Percentiles rank a stretch among this genome's conserved stretches.
These are phyloP conservation scores for Penicillium nordicum DNA, from an alignment of 2,329 filamentous ascomycete species.

Conservation along the genomic window DNA sequence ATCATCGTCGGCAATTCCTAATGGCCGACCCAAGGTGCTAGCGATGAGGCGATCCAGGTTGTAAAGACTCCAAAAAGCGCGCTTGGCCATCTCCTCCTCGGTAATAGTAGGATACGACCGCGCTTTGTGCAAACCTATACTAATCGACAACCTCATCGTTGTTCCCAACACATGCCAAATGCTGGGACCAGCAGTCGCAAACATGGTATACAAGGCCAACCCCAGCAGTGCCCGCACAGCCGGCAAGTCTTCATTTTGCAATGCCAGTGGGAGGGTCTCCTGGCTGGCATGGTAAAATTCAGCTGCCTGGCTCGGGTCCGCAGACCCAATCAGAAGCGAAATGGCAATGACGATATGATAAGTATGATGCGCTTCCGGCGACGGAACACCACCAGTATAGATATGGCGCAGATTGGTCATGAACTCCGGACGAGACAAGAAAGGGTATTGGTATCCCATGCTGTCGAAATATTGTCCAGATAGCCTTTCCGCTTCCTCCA, in stretches of 20 bases:
- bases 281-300: conserved; percentile 38
- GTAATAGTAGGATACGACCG: conserved; percentile 26
- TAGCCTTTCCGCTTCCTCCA: conserved; percentile 36
- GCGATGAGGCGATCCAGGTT: conserved; percentile 44
- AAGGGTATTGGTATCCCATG: conserved; percentile 40
- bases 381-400: conserved; percentile 33
- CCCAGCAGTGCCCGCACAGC: conserved; percentile 38
- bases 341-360: conserved; percentile 41
- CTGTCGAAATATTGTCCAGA: conserved; percentile 38
- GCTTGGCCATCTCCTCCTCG: conserved; percentile 42
- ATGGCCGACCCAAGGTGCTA: conserved; percentile 38
- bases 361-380: conserved; percentile 33
- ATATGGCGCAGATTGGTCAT: conserved; percentile 33
- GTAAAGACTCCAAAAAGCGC: conserved; percentile 46
- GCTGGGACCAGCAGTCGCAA: conserved; percentile 38
- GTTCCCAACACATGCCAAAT: conserved; percentile 41
- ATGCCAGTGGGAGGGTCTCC: conserved; percentile 32
- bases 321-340: conserved; percentile 34
- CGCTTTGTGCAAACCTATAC: conserved; percentile 37
- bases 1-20: conserved; percentile 43
- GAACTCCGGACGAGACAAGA: conserved; percentile 36
- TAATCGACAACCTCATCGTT: conserved; percentile 37
- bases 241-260: conserved; percentile 40
- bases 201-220: conserved; percentile 38
- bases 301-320: conserved; percentile 28